Conservation (phyloP, 2,329 filamentous ascomycete genomes). For the Penicillium freii region DNA sequence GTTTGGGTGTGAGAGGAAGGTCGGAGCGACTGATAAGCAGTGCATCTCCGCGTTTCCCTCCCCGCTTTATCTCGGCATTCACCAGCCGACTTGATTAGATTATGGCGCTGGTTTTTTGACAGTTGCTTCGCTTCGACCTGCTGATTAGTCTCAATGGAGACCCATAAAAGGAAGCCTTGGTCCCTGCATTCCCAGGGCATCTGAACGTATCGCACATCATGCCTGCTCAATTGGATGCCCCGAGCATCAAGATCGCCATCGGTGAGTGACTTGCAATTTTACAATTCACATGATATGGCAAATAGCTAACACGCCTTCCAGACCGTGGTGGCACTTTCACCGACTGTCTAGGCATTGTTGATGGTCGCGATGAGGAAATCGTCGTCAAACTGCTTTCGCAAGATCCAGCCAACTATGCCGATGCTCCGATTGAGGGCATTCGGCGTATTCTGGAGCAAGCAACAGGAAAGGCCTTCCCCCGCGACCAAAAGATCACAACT, state of each 20-base stretch:
- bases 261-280: constrained; percentile 3
- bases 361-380: constrained; percentile 67
- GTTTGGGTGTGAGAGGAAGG: constrained; percentile 8
- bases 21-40: constrained; percentile 12
- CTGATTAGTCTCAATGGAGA: background rate
- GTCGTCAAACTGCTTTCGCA: constrained; percentile 86
- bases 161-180: constrained; percentile 7
- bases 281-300: background rate
- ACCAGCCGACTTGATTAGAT: background rate
- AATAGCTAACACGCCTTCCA: constrained; percentile 5
- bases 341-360: constrained; percentile 81
- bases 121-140: constrained; percentile 4
- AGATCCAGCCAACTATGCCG: constrained; percentile 84
- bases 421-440: constrained; percentile 88
- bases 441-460: constrained; percentile 79
- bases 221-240: constrained; percentile 15
- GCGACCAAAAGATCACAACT: constrained; percentile 47
- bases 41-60: constrained; percentile 7
- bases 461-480: constrained; percentile 55
- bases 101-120: background rate
- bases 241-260: constrained; percentile 22
- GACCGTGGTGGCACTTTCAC: constrained; percentile 86
- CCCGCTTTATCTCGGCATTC: background rate
- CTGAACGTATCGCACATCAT: constrained; percentile 2
- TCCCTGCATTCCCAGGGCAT: background rate